Base-by-base conservation (phyloP, 768 basidiomycete genomes). In the Lactifluus hygrophoroides region DNA sequence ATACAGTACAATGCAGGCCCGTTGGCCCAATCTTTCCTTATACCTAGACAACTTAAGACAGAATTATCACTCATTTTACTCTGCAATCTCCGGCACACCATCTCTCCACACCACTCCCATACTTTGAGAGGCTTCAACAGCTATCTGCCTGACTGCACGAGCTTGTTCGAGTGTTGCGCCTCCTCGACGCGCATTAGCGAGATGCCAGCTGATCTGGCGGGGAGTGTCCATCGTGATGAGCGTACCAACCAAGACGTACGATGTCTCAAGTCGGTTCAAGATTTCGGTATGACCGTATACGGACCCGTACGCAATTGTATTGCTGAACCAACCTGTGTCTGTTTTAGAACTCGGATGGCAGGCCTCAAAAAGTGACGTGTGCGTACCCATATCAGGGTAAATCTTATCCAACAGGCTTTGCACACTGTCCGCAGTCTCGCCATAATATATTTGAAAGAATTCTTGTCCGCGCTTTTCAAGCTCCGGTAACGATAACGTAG, bases 311-410 rank as follows among this genome's bases (percentile, higher is more conserved):
- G 72, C 83, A 46, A 86, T 71, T 0, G 72, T 76, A 47, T 68
- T 77, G 34, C 75, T 74, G 63, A 79, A 84, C 75, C 76, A 82
- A 19, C 76, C 84, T 86, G 62, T 23, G 34, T 14, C 25, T 21
- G 51, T 42, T 42, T 30, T 50, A 35, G 46, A 19, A 13, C 25
- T 25, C 23, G 25, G 21, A n/a, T 49, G 1, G 50, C 8, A 35
- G 13, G 42, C 10, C 47, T 21, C n/a, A n/a, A 37, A 46, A 19
- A 21, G 27, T 23, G 34, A 11, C 30, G 28, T 11, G 21, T 27
- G 65, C 76, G 58, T 62, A 84, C 85, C 84, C 67, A 86, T 72
- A 65, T 87, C 85, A 0, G 85, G 84, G 67, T 83, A 83, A 28
- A 80, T 74, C 11, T 69, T 61, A 63, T 74, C 69, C 17, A 87